Base-by-base conservation (phyloP, 441 rosid genomes). In the Cnidoscolus chayamansa region DNA sequence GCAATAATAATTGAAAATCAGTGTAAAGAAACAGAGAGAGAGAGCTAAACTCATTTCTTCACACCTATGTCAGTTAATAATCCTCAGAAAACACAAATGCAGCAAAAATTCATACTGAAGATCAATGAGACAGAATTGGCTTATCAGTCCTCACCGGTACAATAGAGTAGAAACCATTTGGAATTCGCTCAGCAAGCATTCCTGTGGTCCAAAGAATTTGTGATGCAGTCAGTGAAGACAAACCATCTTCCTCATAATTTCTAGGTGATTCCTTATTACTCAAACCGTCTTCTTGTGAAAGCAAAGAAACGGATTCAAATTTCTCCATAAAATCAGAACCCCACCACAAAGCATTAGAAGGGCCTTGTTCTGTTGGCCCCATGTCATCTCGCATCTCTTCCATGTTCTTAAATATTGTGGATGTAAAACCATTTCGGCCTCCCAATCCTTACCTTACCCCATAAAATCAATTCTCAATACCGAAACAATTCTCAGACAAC, bases 131-230 rank as follows among this genome's bases (percentile, higher is more conserved):
- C 25, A 67, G 61, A 30, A 20, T 11, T 48, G 25, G 37, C 19
- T 9, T 32, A 48, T 30, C 7, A 68, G 63, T 58, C 72, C 96
- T 90, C 74, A 95, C 99, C 81, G 93, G 96, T 74, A 80, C 83
- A 78, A 93, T 90, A 20, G 92, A 93, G 82, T 93, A 95, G 81
- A 93, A 95, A 68, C 99, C 99, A 83, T 90, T 89, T 67, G 98
- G 98, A 69, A 95, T 85, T 2, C 83, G 86, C 66, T 91, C 98
- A 53, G 87, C 84, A 63, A 95, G 97, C 84, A 87, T 84, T 76
- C 98, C 95, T 2, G 90, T 93, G 79, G 84, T 86, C 99, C 99
- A 95, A 61, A 95, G 93, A 82, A 85, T 85, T 86, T 95, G 94
- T 6, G 98, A 95, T 20, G 97, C 99, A 49, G 84, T 87, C 82